Evolutionary conservation across 768 basidiomycete genomes (phyloP).

Genomic region (Serendipita vermifera): DNA sequence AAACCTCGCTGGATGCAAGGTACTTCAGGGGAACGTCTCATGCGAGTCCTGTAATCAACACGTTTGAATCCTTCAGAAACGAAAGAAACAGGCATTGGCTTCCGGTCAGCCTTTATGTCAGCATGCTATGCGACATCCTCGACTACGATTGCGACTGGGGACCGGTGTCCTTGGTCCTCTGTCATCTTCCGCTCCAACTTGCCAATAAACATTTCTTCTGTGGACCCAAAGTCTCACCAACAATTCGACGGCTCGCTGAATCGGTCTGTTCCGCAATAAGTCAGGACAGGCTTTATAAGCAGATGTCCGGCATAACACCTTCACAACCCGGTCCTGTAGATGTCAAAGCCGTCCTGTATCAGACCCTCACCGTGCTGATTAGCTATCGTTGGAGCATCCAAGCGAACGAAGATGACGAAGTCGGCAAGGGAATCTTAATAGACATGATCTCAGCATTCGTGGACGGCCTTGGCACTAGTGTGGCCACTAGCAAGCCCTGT

Average conservation of each 20-base stretch:
- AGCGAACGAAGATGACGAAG: constrained; percentile 40
- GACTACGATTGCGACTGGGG: constrained; percentile 81
- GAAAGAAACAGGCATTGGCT: constrained; percentile 29
- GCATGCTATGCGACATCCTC: constrained; percentile 48
- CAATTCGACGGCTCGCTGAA: constrained; percentile 47
- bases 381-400: constrained; percentile 76
- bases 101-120: constrained; percentile 63
- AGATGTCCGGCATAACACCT: background rate
- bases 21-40: constrained; percentile 59
- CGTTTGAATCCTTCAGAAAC: constrained; percentile 18
- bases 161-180: constrained; percentile 78
- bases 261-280: constrained; percentile 54
- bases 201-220: constrained; percentile 95
- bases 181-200: constrained; percentile 80
- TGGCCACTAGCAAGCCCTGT: constrained; percentile 46
- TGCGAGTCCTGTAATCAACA: constrained; percentile 31
- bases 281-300: constrained; percentile 17
- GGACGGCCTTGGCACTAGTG: constrained; percentile 38
- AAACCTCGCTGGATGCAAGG: no score
- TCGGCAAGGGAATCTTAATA: no score
- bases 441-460: constrained; percentile 69
- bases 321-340: constrained; percentile 51
- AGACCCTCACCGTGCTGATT: constrained; percentile 75
- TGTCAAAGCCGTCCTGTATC: constrained; percentile 76
- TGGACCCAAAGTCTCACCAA: constrained; percentile 58